These are phyloP conservation scores for Immersiella caudata DNA, from an alignment of 495 filamentous ascomycete species.

Conservation along the genomic window DNA sequence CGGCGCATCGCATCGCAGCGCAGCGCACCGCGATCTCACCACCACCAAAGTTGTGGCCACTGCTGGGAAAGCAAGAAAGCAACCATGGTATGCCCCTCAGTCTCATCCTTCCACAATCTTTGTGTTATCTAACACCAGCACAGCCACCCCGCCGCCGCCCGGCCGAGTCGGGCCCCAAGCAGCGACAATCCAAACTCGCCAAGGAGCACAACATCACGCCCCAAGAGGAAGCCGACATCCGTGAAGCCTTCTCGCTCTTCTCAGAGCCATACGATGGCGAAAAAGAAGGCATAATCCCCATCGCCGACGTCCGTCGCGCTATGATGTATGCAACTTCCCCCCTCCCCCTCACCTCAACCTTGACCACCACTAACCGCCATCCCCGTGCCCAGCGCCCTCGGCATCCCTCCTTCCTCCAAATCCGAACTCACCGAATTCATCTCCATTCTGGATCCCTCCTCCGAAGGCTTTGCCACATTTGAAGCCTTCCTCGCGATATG, in stretches of 20 bases:
- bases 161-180: slow-evolving; percentile 31
- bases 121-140: not conserved
- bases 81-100: not conserved
- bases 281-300: slow-evolving; percentile 72
- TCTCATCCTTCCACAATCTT: not conserved
- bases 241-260: slow-evolving; percentile 86
- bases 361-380: slow-evolving; percentile 7
- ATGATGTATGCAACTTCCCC: slow-evolving; percentile 65
- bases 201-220: slow-evolving; percentile 83
- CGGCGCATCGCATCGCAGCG: slow-evolving; percentile 16
- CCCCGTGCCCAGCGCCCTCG: slow-evolving; percentile 68
- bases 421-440: slow-evolving; percentile 73
- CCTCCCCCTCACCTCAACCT: slow-evolving; percentile 2
- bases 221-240: slow-evolving; percentile 85
- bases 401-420: slow-evolving; percentile 63
- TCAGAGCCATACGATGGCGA: slow-evolving; percentile 67
- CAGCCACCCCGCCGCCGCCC: slow-evolving; percentile 50
- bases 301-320: slow-evolving; percentile 78
- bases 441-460: slow-evolving; percentile 78
- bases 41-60: not conserved
- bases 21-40: not conserved
- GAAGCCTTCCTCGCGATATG: slow-evolving; percentile 78
- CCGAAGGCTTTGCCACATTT: slow-evolving; percentile 74
- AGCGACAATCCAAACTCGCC: slow-evolving; percentile 75
- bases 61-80: too few relatives aligned